These are phyloP conservation scores for Astrephomene gubernaculifera DNA, from an alignment of 139 green algal genomes.

Conservation along the genomic window DNA sequence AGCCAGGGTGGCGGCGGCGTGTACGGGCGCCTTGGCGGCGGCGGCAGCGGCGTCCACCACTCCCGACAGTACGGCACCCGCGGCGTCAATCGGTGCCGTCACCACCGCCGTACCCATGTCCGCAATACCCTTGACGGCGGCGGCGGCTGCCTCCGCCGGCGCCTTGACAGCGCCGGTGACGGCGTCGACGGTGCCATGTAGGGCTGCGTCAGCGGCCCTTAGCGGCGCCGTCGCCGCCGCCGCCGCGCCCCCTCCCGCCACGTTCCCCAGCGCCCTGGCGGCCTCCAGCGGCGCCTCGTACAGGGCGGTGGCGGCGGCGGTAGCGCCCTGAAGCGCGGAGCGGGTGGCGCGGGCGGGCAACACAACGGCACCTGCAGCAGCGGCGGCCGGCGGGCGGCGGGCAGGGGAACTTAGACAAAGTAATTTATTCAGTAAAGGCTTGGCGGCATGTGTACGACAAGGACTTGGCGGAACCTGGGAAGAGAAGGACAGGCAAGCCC, in stretches of 20 bases:
- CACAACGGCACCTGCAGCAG: not conserved
- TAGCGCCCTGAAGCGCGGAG: constrained; percentile 17
- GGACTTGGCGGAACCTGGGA: too few species aligned
- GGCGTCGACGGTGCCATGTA: constrained; percentile 9
- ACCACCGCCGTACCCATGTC: not conserved
- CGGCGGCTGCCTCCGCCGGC: not conserved
- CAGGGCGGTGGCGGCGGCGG: constrained; percentile 13
- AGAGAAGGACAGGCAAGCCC: too few species aligned
- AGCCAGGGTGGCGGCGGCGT: not conserved
- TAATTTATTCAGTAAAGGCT: too few species aligned
- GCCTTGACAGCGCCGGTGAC: constrained; percentile 12
- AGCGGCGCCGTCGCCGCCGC: constrained; percentile 29
- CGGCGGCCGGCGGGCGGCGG: too few species aligned
- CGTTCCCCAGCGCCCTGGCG: not conserved
- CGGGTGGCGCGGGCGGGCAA: not conserved
- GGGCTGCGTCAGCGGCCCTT: not conserved
- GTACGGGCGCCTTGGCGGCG: not conserved
- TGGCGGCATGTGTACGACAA: too few species aligned
- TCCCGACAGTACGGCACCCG: not conserved
- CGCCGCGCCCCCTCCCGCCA: not conserved
- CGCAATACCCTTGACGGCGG: not conserved
- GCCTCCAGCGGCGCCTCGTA: constrained; percentile 42
- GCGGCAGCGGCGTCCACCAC: not conserved
- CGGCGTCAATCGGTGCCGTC: not conserved
- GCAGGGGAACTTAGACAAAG: too few species aligned